phyloP scores from a whole-genome alignment of 2,329 filamentous ascomycete species.

The Fusarium solani-melongenae region DNA sequence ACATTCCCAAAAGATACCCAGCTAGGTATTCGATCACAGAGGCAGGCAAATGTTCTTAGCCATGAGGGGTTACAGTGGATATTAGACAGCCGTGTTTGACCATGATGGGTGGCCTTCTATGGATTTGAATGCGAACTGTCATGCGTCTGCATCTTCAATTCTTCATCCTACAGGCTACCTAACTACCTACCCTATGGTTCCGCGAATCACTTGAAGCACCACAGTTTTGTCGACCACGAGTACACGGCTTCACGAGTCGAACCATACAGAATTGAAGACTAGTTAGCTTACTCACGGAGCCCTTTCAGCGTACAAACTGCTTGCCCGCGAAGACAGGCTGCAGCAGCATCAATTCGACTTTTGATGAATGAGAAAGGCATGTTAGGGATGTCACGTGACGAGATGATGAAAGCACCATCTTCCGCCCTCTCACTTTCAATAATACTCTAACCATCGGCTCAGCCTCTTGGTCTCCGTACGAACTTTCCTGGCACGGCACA shows the following conservation, averaged over 20 bases:
- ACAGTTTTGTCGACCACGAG: background rate
- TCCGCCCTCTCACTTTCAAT: too few species aligned
- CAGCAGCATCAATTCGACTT: background rate
- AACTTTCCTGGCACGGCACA: background rate
- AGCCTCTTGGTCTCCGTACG: too few species aligned
- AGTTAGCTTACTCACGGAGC: background rate
- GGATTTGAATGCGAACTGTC: background rate
- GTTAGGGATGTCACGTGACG: too few species aligned
- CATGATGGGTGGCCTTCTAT: background rate
- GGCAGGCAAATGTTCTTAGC: background rate
- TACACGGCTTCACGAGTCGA: background rate
- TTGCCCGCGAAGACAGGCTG: background rate
- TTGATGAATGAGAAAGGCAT: too few species aligned
- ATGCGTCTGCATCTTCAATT: background rate
- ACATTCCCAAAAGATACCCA: background rate
- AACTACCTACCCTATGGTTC: background rate
- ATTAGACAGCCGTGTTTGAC: background rate
- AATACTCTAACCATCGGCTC: too few species aligned
- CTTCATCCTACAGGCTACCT: background rate
- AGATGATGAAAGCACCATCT: too few species aligned
- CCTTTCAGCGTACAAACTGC: background rate
- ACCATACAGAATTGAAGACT: background rate
- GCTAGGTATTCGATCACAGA: background rate
- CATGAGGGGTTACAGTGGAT: background rate
- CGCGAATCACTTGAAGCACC: background rate